Conservation (phyloP, 345 rosid genomes). For the Toxicodendron radicans region DNA sequence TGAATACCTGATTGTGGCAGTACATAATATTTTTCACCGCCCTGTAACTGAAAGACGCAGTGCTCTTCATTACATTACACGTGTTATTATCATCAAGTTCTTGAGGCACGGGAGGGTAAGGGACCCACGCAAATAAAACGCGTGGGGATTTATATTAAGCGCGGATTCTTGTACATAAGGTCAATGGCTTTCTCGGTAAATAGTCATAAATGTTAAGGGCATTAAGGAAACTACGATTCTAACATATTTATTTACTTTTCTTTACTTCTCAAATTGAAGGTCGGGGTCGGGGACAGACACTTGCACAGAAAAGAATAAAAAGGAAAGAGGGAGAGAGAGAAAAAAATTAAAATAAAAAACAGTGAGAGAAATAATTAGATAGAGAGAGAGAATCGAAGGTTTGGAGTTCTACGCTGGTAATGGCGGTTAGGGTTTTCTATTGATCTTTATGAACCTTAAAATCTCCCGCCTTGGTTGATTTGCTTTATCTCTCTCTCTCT, state of each 20-base stretch:
- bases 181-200: constrained; percentile 21
- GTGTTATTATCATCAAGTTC: not conserved
- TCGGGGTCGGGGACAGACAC: constrained; percentile 28
- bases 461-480: constrained; percentile 28
- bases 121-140: constrained; percentile 10
- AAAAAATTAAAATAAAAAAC: constrained; percentile 17
- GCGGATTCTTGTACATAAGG: not conserved
- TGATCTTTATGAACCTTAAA: constrained; percentile 29
- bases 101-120: not conserved
- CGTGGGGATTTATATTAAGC: constrained; percentile 6
- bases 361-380: constrained; percentile 19
- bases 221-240: not conserved
- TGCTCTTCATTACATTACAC: not conserved
- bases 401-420: constrained; percentile 31
- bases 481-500: constrained; percentile 27
- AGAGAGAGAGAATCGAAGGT: constrained; percentile 34
- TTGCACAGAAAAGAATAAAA: constrained; percentile 31
- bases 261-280: constrained; percentile 31
- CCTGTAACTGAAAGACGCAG: not conserved
- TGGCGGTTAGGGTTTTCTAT: constrained; percentile 64
- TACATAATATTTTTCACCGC: not conserved
- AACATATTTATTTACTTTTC: not conserved
- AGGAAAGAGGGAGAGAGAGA: constrained; percentile 13
- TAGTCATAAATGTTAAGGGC: not conserved
- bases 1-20: not conserved